Conservation (phyloP, 352 stramenopile species). For the Globisporangium ultimum region DNA sequence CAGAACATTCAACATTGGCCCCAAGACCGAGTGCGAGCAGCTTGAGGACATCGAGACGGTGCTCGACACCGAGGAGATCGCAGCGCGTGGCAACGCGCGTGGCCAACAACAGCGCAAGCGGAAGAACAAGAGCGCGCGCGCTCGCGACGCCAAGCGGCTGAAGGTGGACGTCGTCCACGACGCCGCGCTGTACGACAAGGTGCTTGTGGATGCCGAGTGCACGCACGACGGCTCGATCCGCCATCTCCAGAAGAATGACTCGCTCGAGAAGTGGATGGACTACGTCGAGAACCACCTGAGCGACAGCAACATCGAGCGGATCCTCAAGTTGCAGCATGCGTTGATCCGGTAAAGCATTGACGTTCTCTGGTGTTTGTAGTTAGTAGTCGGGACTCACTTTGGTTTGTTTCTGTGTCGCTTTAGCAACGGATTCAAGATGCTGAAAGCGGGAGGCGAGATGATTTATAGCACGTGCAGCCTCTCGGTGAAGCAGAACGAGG, state of each 20-base stretch:
- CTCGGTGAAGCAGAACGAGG: conserved; percentile 91
- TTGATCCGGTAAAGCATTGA: conserved; percentile 35
- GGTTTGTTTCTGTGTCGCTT: background rate
- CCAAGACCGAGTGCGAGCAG: conserved; percentile 38
- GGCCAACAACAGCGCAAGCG: conserved; percentile 68
- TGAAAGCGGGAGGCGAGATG: conserved; percentile 86
- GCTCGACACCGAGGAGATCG: conserved; percentile 69
- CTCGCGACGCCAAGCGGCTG: conserved; percentile 44
- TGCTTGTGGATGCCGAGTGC: conserved; percentile 96
- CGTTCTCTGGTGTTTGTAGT: background rate
- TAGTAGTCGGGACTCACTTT: background rate
- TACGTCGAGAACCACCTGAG: conserved; percentile 77
- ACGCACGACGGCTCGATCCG: conserved; percentile 93
- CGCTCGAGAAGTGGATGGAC: conserved; percentile 63
- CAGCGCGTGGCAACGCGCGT: conserved; percentile 30
- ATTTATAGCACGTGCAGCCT: conserved; percentile 97
- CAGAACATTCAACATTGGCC: conserved; percentile 59
- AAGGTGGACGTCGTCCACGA: conserved; percentile 24
- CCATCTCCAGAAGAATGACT: conserved; percentile 76
- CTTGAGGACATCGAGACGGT: conserved; percentile 43
- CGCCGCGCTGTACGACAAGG: conserved; percentile 84
- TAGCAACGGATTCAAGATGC: conserved; percentile 83
- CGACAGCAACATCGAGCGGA: conserved; percentile 44
- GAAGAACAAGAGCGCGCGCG: conserved; percentile 89
- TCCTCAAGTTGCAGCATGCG: conserved; percentile 53